A percentile compares a stretch with the other conserved stretches of the same genome.
phyloP scores from a whole-genome alignment of 768 basidiomycete species.

The Xerocomellus intermedius region DNA sequence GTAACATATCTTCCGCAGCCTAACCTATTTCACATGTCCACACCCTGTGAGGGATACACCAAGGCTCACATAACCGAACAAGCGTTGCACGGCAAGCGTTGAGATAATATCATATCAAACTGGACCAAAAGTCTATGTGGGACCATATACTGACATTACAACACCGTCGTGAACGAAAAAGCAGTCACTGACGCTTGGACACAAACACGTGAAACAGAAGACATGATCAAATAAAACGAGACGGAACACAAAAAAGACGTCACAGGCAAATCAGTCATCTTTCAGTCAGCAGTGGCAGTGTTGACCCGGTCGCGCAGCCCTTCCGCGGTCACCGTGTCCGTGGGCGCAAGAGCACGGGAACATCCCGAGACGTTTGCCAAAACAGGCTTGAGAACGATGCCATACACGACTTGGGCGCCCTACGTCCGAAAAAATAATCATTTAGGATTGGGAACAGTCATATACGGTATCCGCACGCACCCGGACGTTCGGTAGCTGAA shows the following conservation, averaged over 20 bases:
- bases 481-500: conserved; percentile 82
- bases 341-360: conserved; percentile 41
- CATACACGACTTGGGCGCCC: conserved; percentile 87
- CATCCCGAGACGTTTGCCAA: conserved; percentile 59
- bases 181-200: conserved; percentile 12
- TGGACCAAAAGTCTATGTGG: conserved; percentile 20
- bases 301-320: conserved; percentile 46
- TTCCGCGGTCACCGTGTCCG: conserved; percentile 52
- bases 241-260: neutral
- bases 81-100: neutral
- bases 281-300: conserved; percentile 37
- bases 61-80: neutral
- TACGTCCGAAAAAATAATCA: conserved; percentile 31
- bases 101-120: conserved; percentile 6
- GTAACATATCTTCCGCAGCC: too few relatives aligned
- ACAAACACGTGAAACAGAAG: neutral
- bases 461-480: conserved; percentile 45
- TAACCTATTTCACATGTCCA: too few relatives aligned
- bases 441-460: neutral
- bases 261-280: neutral
- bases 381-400: conserved; percentile 74
- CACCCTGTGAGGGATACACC: too few relatives aligned
- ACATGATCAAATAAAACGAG: neutral
- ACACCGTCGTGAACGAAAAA: conserved; percentile 14
- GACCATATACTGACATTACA: conserved; percentile 25